A percentile compares a stretch with the other conserved stretches of the same genome.
Evolutionary conservation across 768 basidiomycete species (phyloP).

Genomic region (Sutorius australiensis): DNA sequence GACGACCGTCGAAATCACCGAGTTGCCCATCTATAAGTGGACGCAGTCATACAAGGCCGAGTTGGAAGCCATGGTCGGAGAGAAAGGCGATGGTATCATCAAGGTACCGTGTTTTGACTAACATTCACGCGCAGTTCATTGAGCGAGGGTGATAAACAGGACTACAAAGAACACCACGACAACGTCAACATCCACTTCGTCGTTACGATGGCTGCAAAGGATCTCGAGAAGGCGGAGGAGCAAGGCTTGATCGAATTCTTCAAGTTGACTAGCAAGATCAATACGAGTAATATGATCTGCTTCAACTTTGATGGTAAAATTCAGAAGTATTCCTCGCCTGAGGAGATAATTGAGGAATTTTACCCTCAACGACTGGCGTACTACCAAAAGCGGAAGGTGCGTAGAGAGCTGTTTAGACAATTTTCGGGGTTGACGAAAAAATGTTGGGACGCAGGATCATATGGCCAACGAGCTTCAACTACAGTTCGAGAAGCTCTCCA

Average conservation of each 20-base stretch:
- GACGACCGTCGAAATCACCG: slow-evolving; percentile 91
- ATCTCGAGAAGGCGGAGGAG: slow-evolving; percentile 81
- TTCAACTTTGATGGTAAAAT: slow-evolving; percentile 97
- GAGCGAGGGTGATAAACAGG: slow-evolving; percentile 44
- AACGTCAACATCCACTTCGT: slow-evolving; percentile 89
- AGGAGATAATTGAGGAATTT: slow-evolving; percentile 91
- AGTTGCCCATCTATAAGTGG: slow-evolving; percentile 94
- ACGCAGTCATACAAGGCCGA: slow-evolving; percentile 91
- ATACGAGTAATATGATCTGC: slow-evolving; percentile 96
- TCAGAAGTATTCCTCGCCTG: slow-evolving; percentile 84
- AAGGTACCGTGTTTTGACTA: slow-evolving; percentile 50
- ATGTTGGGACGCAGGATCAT: slow-evolving; percentile 54
- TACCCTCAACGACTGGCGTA: slow-evolving; percentile 83
- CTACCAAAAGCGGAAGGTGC: slow-evolving; percentile 96
- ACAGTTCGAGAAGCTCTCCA: slow-evolving; percentile 79
- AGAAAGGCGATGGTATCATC: slow-evolving; percentile 76
- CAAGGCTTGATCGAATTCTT: slow-evolving; percentile 91
- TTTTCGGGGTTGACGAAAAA: background rate
- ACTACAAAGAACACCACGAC: slow-evolving; percentile 96
- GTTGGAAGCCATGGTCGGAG: slow-evolving; percentile 83
- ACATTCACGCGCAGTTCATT: background rate
- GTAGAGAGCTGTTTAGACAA: background rate
- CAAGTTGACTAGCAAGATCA: slow-evolving; percentile 81
- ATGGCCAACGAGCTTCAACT: slow-evolving; percentile 78
- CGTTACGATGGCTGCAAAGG: slow-evolving; percentile 73